Evolutionary conservation across 1,284 basidiomycete species (phyloP), one percentile per base, ranked within the genome.

Genomic region (Irpex sp.): DNA sequence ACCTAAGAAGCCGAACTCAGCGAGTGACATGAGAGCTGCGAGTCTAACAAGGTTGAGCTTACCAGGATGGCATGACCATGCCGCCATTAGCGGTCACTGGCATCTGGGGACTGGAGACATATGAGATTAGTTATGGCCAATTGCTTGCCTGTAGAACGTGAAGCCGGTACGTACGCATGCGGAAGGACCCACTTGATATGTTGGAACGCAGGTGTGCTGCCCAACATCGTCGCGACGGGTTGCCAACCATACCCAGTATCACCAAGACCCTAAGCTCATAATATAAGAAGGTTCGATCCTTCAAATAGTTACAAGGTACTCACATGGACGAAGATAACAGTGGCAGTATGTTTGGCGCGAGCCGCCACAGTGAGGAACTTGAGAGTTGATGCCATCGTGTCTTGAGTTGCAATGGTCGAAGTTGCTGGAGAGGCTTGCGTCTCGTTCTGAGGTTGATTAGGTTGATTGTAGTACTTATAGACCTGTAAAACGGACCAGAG

Each of bases 291-390:
- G 21, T n/a, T 35, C 37, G 13, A 21, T 35, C 7, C 26, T 26
- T 26, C 17, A 26, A 31, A 36, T 39, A 26, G 4, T 0, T 4
- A 26, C 2, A 26, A 26, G 33, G 36, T 43, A 77, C 87, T 69
- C 73, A 94, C 92, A 81, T 97, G 95, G 43, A 93, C 78, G 74
- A 96, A 94, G 71, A 97, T 92, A 67, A 96, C 86, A 1, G 93
- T 95, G 3, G 93, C 93, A 1, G 91, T 89, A 75, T 96, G 94
- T 66, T 83, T 86, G 46, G 77, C 71, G 51, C 77, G 71, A 26
- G 91, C 79, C 21, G 81, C 78, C 39, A 92, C 77, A 19, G 80
- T 76, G 63, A 90, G 71, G 69, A 73, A 78, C 69, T 83, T 80
- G 47, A 87, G 75, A 19, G 80, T 72, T 51, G 75, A 69, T 54